phyloP scores from a whole-genome alignment of 2,329 filamentous ascomycete genomes.

The Chaetomium olivaceum region DNA sequence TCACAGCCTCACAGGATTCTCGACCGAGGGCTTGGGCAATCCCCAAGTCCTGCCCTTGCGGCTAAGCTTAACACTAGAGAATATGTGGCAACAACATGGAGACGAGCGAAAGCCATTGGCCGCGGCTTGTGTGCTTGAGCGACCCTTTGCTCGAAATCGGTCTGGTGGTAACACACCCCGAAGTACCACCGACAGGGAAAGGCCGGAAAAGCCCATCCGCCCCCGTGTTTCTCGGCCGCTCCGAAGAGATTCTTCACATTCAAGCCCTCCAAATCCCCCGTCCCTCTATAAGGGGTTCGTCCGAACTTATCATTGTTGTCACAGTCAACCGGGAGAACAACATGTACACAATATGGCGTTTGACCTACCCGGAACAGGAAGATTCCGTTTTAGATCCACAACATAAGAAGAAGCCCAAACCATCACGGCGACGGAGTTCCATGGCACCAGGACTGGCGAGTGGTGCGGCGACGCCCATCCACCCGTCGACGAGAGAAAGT shows the following conservation, averaged over 20 bases:
- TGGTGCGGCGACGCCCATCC: slow-evolving; percentile 75
- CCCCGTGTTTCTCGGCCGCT: slow-evolving; percentile 66
- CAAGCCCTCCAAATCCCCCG: slow-evolving; percentile 65
- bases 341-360: slow-evolving; percentile 81
- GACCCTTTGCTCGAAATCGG: slow-evolving; percentile 86
- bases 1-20: slow-evolving; percentile 50
- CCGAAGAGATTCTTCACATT: slow-evolving; percentile 83
- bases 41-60: slow-evolving; percentile 56
- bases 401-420: slow-evolving; percentile 49
- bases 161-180: slow-evolving; percentile 67
- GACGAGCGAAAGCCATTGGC: slow-evolving; percentile 61
- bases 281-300: slow-evolving; percentile 38
- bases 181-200: slow-evolving; percentile 42
- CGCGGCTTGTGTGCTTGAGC: slow-evolving; percentile 77
- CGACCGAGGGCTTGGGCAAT: slow-evolving; percentile 56
- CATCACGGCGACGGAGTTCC: slow-evolving; percentile 59
- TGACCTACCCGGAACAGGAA: slow-evolving; percentile 73
- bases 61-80: slow-evolving; percentile 56
- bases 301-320: slow-evolving; percentile 69
- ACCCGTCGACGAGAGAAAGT: slow-evolving; percentile 72
- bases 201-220: slow-evolving; percentile 43
- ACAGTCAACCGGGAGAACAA: slow-evolving; percentile 77
- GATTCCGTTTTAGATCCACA: slow-evolving; percentile 53
- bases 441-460: slow-evolving; percentile 70
- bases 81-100: slow-evolving; percentile 57